These are phyloP conservation scores for Aspergillus olivimuriae DNA, from an alignment of 495 filamentous ascomycete genomes.

Conservation along the genomic window DNA sequence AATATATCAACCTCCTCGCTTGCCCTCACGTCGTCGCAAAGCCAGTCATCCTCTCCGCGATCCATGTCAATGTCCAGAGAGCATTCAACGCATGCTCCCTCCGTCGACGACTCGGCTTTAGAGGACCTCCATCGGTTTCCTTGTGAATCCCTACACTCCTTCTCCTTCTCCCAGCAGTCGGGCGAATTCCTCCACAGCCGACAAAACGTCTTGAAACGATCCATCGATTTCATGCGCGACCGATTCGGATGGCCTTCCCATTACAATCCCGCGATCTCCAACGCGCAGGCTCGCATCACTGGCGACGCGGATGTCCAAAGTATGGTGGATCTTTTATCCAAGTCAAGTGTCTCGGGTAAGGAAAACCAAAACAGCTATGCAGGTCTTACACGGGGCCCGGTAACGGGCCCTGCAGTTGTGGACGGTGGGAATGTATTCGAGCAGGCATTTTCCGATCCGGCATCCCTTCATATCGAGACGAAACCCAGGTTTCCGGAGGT, in stretches of 20 bases:
- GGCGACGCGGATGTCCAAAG: constrained; percentile 84
- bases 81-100: constrained; percentile 49
- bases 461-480: constrained; percentile 12
- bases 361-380: constrained; percentile 39
- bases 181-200: constrained; percentile 85
- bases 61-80: constrained; percentile 46
- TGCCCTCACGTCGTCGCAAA: constrained; percentile 40
- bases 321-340: constrained; percentile 81
- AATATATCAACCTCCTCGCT: constrained; percentile 60
- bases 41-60: constrained; percentile 55
- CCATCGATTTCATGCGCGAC: constrained; percentile 96
- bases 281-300: constrained; percentile 71
- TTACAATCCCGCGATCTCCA: constrained; percentile 58
- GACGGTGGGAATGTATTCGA: constrained; percentile 75
- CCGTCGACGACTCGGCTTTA: constrained; percentile 62
- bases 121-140: constrained; percentile 93
- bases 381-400: constrained; percentile 46
- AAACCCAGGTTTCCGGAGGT: constrained; percentile 15
- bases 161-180: constrained; percentile 95
- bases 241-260: constrained; percentile 76
- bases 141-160: constrained; percentile 93
- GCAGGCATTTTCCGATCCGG: constrained; percentile 53
- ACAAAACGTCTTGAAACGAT: constrained; percentile 88
- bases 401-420: constrained; percentile 69
- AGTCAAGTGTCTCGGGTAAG: constrained; percentile 64